Evolutionary conservation across 169 alveolate species (phyloP).

Genomic region (Babesia sp.): DNA sequence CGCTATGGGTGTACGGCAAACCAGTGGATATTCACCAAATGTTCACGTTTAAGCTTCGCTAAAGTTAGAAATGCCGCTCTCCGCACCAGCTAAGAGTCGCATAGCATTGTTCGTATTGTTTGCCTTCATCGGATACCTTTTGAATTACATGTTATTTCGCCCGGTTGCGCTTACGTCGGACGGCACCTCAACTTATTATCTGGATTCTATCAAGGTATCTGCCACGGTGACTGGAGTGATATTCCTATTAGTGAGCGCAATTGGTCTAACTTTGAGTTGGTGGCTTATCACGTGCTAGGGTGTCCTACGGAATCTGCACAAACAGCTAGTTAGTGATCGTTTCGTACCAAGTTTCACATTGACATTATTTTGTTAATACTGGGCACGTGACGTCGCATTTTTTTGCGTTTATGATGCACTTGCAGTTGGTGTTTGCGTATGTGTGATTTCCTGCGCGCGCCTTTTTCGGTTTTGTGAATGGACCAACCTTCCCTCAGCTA

Average conservation of each 20-base stretch:
- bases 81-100: conserved; percentile 13
- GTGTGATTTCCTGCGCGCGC: conserved; percentile 1
- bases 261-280: conserved; percentile 10
- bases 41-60: background rate
- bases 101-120: background rate
- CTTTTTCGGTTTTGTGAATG: background rate
- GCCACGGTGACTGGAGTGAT: conserved; percentile 12
- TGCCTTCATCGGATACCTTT: background rate
- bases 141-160: conserved; percentile 36
- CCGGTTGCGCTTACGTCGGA: conserved; percentile 58
- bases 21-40: background rate
- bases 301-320: background rate
- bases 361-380: conserved; percentile 12
- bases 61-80: conserved; percentile 23
- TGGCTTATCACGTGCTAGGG: conserved; percentile 8
- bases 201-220: conserved; percentile 57
- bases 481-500: conserved; percentile 3
- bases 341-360: background rate
- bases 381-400: conserved; percentile 1
- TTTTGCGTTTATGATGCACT: conserved; percentile 20
- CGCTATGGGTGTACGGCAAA: background rate
- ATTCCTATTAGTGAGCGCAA: background rate
- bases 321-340: background rate
- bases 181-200: conserved; percentile 53
- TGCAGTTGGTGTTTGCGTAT: conserved; percentile 26